Evolutionary conservation across 345 rosid genomes (phyloP).

Genomic region (Streptanthus diversifolius): DNA sequence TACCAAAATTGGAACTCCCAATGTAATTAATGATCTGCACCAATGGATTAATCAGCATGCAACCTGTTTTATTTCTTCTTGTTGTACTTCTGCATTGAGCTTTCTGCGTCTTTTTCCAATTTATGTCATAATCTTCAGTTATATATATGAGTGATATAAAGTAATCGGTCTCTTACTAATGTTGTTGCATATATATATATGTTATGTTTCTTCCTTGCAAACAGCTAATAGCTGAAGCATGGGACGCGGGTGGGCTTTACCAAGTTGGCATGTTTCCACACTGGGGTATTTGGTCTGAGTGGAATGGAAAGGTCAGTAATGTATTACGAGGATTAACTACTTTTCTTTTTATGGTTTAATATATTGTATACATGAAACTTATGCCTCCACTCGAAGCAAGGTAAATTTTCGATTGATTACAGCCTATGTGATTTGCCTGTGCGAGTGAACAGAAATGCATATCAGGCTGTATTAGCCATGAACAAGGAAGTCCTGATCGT

Average conservation of each 20-base stretch:
- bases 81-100: neutral
- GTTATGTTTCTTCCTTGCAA: constrained; percentile 23
- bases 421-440: neutral
- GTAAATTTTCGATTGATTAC: too few relatives aligned
- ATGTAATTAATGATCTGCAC: too few relatives aligned
- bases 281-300: constrained; percentile 97
- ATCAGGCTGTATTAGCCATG: neutral
- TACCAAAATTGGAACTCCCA: too few relatives aligned
- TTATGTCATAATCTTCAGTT: neutral
- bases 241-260: constrained; percentile 96
- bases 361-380: neutral
- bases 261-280: constrained; percentile 97
- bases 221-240: constrained; percentile 96
- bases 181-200: neutral
- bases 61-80: too few relatives aligned
- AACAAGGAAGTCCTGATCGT: neutral
- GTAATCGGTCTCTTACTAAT: neutral
- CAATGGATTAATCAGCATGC: too few relatives aligned
- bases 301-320: constrained; percentile 93
- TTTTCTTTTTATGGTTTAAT: neutral
- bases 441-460: neutral
- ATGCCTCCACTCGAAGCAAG: neutral
- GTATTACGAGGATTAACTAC: neutral
- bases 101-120: neutral
- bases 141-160: constrained; percentile 6